Conservation (phyloP, 306 rosid genomes). For the Pterocarpus macrocarpus region DNA sequence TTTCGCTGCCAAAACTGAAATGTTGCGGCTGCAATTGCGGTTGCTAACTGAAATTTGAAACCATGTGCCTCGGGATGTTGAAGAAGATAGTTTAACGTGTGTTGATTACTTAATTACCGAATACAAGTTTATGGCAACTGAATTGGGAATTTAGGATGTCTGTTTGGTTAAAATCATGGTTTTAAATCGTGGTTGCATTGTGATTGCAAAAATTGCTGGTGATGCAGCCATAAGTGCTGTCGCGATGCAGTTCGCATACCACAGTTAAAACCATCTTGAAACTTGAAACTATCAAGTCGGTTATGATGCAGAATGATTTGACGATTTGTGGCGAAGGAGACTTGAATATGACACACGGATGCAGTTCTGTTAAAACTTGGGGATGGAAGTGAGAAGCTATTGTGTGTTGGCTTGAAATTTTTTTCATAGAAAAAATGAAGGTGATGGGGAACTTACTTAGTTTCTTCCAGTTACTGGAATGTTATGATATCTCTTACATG, state of each 20-base stretch:
- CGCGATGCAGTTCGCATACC: background rate
- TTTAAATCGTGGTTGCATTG: background rate
- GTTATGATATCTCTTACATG: conserved; percentile 9
- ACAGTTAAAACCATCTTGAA: background rate
- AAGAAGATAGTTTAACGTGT: background rate
- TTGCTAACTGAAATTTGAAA: background rate
- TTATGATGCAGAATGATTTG: background rate
- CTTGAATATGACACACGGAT: background rate
- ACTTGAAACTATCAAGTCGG: background rate
- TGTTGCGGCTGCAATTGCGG: background rate
- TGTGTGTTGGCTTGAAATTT: conserved; percentile 25
- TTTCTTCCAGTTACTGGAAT: background rate
- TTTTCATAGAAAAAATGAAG: background rate
- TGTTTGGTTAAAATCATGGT: background rate
- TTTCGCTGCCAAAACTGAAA: background rate
- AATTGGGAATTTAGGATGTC: background rate
- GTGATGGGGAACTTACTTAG: background rate
- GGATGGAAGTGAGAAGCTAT: background rate
- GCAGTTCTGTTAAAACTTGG: background rate
- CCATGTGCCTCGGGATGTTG: background rate
- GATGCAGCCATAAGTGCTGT: background rate
- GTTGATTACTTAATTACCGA: background rate
- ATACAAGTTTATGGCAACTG: background rate
- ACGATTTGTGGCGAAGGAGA: background rate
- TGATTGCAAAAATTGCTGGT: background rate